These are phyloP conservation scores for Chlorella variabilis DNA, from an alignment of 163 green algal genomes.

Conservation along the genomic window DNA sequence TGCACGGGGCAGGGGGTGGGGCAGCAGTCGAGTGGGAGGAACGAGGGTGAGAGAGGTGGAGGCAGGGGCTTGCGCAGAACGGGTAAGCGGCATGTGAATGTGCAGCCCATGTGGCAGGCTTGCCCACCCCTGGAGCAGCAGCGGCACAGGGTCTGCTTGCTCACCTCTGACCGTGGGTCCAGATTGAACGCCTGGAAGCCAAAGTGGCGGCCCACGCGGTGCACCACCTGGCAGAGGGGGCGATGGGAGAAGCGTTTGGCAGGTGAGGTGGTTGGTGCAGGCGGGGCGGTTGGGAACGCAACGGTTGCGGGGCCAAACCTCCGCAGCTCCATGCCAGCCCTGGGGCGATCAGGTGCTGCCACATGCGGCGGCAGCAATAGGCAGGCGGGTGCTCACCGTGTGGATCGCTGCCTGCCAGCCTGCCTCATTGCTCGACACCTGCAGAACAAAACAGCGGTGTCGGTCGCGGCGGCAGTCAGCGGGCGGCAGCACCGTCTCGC, in stretches of 20 bases:
- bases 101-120: no score
- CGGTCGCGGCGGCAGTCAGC: neutral
- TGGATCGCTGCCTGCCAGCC: slow-evolving; percentile 53
- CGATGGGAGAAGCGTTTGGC: neutral
- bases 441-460: neutral
- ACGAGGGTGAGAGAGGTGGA: neutral
- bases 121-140: no score
- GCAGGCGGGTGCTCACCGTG: slow-evolving; percentile 22
- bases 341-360: no score
- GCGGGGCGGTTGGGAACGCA: neutral
- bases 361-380: neutral
- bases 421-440: slow-evolving; percentile 43
- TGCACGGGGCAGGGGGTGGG: neutral
- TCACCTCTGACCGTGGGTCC: slow-evolving; percentile 45
- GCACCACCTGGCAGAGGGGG: slow-evolving; percentile 48
- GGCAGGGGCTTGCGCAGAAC: no score
- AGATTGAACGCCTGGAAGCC: slow-evolving; percentile 73
- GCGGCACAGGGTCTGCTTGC: no score
- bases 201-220: slow-evolving; percentile 57
- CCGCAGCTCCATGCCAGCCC: no score
- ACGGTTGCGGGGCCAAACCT: no score
- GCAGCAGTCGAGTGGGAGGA: neutral
- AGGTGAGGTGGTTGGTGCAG: neutral
- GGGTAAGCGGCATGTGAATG: no score
- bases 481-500: no score